Conservation (phyloP, 306 rosid genomes). For the Trifolium subterraneum region DNA sequence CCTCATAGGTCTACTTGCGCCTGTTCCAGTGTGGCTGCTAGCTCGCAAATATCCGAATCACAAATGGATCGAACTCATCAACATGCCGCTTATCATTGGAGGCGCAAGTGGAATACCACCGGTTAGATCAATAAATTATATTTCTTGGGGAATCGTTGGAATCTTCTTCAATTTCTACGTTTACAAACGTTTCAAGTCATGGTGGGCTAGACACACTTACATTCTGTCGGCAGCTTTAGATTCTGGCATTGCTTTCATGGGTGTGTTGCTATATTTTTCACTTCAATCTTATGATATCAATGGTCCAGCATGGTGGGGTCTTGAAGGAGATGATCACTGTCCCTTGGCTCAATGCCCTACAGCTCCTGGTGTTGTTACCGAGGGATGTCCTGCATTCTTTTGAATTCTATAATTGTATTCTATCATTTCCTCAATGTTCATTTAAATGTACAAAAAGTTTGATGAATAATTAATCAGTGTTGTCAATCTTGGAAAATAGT, state of each 20-base stretch:
- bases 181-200: slow-evolving; percentile 46
- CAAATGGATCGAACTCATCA: no score
- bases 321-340: slow-evolving; percentile 54
- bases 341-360: slow-evolving; percentile 69
- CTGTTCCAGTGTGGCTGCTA: no score
- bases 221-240: slow-evolving; percentile 75
- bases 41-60: no score
- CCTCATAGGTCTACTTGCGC: no score
- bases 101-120: no score
- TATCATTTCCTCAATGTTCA: not conserved
- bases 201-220: slow-evolving; percentile 85
- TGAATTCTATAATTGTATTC: slow-evolving; percentile 10
- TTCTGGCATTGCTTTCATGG: slow-evolving; percentile 73
- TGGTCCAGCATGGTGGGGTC: slow-evolving; percentile 84
- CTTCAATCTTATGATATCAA: slow-evolving; percentile 49
- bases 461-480: not conserved
- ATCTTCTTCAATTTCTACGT: slow-evolving; percentile 66
- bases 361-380: slow-evolving; percentile 55
- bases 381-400: slow-evolving; percentile 59
- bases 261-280: slow-evolving; percentile 54
- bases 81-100: no score
- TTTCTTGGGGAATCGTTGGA: slow-evolving; percentile 64
- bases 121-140: slow-evolving; percentile 56
- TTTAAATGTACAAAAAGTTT: not conserved
- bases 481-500: not conserved